Evolutionary conservation across 345 rosid species (phyloP), one percentile per base, ranked within the genome.

Genomic region (Aquilaria yunnanensis): DNA sequence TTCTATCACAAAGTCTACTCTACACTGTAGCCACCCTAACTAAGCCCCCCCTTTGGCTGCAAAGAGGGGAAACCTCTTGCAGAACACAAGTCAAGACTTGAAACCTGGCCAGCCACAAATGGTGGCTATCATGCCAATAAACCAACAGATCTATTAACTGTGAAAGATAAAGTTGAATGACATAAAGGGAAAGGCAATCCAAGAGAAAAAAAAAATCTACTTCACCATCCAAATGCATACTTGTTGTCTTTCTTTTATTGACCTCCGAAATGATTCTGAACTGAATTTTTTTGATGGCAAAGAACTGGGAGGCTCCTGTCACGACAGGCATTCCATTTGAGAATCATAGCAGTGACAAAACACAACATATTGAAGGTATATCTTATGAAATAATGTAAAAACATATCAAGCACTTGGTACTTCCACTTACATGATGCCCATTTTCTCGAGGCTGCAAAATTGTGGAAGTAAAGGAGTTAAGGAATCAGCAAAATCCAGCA

Each of bases 391-490:
- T 32, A 49, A 48, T 45, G 48, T 46, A 52, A 47, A 57, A 57
- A 12, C 7, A 61, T 14, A 64, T 57, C 59, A 61, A 59, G 32
- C 14, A 55, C 47, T 69, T 60, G 57, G 51, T 64, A 41, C 47
- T 41, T 53, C 77, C 81, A 70, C 92, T 78, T 70, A 74, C 82
- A 61, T 73, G 77, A 71, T 86, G 78, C 73, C 90, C 88, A 75
- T 89, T 87, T 71, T 87, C 96, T 65, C 60, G 50, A 62, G 78
- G 77, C 96, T 87, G 96, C 75, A 81, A 70, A 54, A 67, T 45
- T 51, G 48, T 52, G 51, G 32, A 61, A 68, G 32, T 50, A 56
- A 45, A 45, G 57, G 63, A 30, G 50, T 43, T 64, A 51, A 60
- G 49, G 47, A 45, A 37, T 68, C 60, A 72, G 55, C 46, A 37